Conservation (phyloP, 768 basidiomycete species). For the Suillus subaureus region DNA sequence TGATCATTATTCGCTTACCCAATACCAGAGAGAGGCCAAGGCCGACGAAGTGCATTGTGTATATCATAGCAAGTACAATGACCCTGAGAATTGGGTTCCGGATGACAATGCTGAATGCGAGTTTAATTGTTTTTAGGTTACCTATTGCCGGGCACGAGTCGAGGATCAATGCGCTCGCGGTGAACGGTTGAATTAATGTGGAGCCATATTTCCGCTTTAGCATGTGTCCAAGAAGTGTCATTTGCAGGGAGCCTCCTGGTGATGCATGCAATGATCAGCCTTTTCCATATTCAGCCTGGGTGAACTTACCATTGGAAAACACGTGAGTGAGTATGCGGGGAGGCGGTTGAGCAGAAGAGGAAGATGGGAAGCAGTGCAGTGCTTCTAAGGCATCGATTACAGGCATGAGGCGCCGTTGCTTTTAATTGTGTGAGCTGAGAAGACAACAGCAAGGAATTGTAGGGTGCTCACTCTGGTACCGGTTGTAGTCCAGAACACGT, state of each 20-base stretch:
- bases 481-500: slow-evolving; percentile 21
- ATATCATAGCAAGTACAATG: slow-evolving; percentile 19
- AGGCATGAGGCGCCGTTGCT: slow-evolving; percentile 24
- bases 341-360: not conserved
- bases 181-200: slow-evolving; percentile 2
- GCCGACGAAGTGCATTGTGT: slow-evolving; percentile 14
- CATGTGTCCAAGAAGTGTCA: slow-evolving; percentile 21
- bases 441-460: not conserved
- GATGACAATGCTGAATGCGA: slow-evolving; percentile 25
- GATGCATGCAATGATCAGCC: not conserved
- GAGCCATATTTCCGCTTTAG: slow-evolving; percentile 22
- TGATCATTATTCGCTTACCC: slow-evolving; percentile 17
- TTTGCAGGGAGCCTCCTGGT: slow-evolving; percentile 26
- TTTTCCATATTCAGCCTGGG: not conserved
- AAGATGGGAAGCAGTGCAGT: slow-evolving; percentile 25
- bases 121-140: slow-evolving; percentile 18
- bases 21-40: slow-evolving; percentile 17
- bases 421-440: slow-evolving; percentile 2
- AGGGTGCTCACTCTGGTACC: slow-evolving; percentile 16
- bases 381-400: slow-evolving; percentile 25
- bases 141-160: slow-evolving; percentile 25
- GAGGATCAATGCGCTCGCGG: slow-evolving; percentile 21
- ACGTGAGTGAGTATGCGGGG: slow-evolving; percentile 29
- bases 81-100: slow-evolving; percentile 22
- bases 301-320: slow-evolving; percentile 31